Base-by-base conservation (phyloP, 768 basidiomycete genomes). In the Tricholoma terreum region DNA sequence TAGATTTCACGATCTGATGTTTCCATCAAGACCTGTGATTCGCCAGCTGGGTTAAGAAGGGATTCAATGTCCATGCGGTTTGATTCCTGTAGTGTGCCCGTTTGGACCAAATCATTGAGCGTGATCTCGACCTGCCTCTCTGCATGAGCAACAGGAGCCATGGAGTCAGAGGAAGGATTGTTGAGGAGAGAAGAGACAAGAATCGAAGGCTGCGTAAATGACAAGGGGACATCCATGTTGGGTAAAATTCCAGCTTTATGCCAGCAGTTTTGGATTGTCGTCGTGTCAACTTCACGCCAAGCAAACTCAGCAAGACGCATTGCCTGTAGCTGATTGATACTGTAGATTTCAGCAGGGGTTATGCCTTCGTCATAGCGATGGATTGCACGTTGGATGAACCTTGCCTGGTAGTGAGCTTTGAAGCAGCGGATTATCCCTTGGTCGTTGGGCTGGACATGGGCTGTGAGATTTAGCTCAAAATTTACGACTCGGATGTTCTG, bases 361-460 rank as follows among this genome's bases (percentile, higher is more conserved):
- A 57, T 38, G 14, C 46, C 59, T 15, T 24, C 24, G 19, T 66
- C 55, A 35, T 66, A 64, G 12, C 35, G 55, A 40, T 69, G 63
- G n/a, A 70, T 54, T 5, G 67, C 61, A 11, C 59, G 61, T 15
- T 60, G 40, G 50, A 64, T 65, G 31, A 58, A 67, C 1, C 55
- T 43, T 7, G 64, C 56, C 14, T 50, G 46, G 22, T 69, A 71
- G 10, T 71, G 59, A 0, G 68, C 58, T 40, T 64, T 64, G 61
- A 64, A 67, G 49, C 58, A 59, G 1, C 61, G 40, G 10, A 70
- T 70, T 11, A 71, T 64, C 0, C 66, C 67, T 7, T 61, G 54
- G 34, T 71, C 61, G 24, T 64, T 65, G 0, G 68, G 67, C 27
- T 71, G 69, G 1, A 70, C 48, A 45, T 65, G 62, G 0, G 60